Percentiles rank a stretch among this genome's conserved stretches.
Evolutionary conservation across 2,329 filamentous ascomycete species (phyloP).

Genomic region (Colletotrichum orbiculare): DNA sequence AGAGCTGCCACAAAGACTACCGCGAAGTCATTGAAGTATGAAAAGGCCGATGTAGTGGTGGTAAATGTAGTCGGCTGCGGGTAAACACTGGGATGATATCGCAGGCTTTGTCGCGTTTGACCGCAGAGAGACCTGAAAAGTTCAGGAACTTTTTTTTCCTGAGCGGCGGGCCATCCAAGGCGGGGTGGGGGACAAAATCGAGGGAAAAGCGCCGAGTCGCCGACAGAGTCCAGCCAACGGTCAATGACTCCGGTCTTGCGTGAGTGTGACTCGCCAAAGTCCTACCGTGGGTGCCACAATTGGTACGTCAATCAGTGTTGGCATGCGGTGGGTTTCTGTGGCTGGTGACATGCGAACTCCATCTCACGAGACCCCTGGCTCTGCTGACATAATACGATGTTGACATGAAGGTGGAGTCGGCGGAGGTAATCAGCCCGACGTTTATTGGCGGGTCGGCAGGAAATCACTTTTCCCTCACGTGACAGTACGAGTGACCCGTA

Average conservation of each 20-base stretch:
- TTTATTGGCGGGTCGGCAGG: conserved; percentile 28
- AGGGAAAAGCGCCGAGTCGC: conserved; percentile 32
- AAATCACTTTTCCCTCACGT: conserved; percentile 25
- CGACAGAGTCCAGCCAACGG: conserved; percentile 21
- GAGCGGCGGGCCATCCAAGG: conserved; percentile 31
- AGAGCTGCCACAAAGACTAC: conserved; percentile 79
- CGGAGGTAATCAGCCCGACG: conserved; percentile 32
- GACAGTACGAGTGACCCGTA: conserved; percentile 32
- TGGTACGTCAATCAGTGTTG: conserved; percentile 8
- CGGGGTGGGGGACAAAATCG: conserved; percentile 35
- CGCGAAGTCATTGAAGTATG: conserved; percentile 67
- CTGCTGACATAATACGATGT: conserved; percentile 25
- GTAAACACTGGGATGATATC: conserved; percentile 21
- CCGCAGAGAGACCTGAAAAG: conserved; percentile 5
- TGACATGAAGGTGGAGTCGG: conserved; percentile 10
- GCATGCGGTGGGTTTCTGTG: conserved; percentile 8
- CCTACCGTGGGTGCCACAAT: conserved; percentile 7
- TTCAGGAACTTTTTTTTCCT: conserved; percentile 35
- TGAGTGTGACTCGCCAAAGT: conserved; percentile 24
- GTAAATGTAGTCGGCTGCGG: conserved; percentile 10
- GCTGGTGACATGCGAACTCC: conserved; percentile 7
- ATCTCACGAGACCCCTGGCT: background rate
- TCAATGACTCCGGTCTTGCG: conserved; percentile 24
- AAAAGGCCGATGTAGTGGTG: conserved; percentile 20
- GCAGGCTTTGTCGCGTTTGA: conserved; percentile 19